Base-by-base conservation (phyloP, 208 protist species). In the Leishmania braziliensis region DNA sequence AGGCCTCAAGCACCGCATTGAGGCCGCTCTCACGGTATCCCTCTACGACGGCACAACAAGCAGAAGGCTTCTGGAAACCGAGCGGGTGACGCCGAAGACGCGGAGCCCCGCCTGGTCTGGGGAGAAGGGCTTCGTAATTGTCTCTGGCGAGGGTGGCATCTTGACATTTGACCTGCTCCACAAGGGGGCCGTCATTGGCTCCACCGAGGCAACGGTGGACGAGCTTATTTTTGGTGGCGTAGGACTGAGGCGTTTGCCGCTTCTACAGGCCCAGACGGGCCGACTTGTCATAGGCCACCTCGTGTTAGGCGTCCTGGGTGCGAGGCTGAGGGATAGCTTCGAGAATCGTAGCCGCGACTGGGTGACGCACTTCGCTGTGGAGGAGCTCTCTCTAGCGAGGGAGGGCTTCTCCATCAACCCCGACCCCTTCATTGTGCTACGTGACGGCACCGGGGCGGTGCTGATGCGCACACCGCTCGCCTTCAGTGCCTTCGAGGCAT, bases 1-100 rank as follows among this genome's bases (percentile, higher is more conserved):
- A 26, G 89, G 86, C 2, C 88, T 97, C 68, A 91, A 90, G 77
- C 95, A 96, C 84, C 95, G 95, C 80, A 89, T 97, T 46, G 91
- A 95, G 78, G 93, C 91, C 39, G 82, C 83, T 69, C 77, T 97
- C 63, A 81, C 73, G 20, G 90, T 95, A 16, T 89, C 76, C 51
- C 85, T 88, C 23, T 86, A 89, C 51, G 73, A 85, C 51, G 89
- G 92, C 74, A 87, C 81, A 6, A 77, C 56, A 14, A 71, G 83
- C 54, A 76, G 78, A 16, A 81, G 86, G 54, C 75, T 96, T 68
- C 78, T 97, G 48, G 84, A 93, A 56, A 95, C 93, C 14, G 88
- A 79, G 63, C 87, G 86, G 43, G 77, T 90, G 9, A 53, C 71
- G 53, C 89, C 91, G 39, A 96, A 96, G 78, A 95, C 95, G 51